These are phyloP conservation scores for Chlamydomonas schloesseri DNA, from an alignment of 139 green algal species.

Conservation along the genomic window DNA sequence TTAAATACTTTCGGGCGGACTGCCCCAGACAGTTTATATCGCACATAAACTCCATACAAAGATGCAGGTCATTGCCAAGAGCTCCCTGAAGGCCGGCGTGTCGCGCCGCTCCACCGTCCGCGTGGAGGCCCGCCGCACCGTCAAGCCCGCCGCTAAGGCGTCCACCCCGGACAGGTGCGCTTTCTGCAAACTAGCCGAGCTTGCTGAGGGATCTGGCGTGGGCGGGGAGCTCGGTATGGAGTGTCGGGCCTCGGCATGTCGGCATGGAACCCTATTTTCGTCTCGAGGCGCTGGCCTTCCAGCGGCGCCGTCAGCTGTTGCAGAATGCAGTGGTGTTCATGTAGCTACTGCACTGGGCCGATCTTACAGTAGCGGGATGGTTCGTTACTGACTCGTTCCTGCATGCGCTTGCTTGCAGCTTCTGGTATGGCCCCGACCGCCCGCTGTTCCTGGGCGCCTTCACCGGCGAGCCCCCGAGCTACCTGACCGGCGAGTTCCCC, in stretches of 20 bases:
- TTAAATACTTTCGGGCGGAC: too few relatives aligned
- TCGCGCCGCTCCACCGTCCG: slow-evolving; percentile 30
- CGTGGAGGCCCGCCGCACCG: slow-evolving; percentile 47
- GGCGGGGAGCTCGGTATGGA: not conserved
- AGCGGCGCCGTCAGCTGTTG: too few relatives aligned
- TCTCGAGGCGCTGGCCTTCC: too few relatives aligned
- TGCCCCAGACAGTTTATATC: not conserved
- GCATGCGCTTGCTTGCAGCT: slow-evolving; percentile 20
- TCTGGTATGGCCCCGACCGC: slow-evolving; percentile 81
- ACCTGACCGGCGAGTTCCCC: slow-evolving; percentile 91
- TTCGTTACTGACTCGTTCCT: too few relatives aligned
- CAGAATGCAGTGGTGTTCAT: too few relatives aligned
- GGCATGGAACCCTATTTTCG: too few relatives aligned
- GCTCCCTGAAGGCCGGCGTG: not conserved
- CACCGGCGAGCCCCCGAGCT: slow-evolving; percentile 76
- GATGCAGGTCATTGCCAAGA: slow-evolving; percentile 35
- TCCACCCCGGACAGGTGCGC: slow-evolving; percentile 43
- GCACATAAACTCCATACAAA: not conserved
- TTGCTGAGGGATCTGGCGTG: not conserved
- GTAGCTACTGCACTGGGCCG: too few relatives aligned
- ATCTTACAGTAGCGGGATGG: too few relatives aligned
- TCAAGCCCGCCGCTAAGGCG: slow-evolving; percentile 45
- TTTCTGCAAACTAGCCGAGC: too few relatives aligned
- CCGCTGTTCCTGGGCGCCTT: slow-evolving; percentile 90
- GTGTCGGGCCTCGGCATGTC: too few relatives aligned